Conservation (phyloP, 176 grass and related monocot genomes). For the Aechmea fasciata region DNA sequence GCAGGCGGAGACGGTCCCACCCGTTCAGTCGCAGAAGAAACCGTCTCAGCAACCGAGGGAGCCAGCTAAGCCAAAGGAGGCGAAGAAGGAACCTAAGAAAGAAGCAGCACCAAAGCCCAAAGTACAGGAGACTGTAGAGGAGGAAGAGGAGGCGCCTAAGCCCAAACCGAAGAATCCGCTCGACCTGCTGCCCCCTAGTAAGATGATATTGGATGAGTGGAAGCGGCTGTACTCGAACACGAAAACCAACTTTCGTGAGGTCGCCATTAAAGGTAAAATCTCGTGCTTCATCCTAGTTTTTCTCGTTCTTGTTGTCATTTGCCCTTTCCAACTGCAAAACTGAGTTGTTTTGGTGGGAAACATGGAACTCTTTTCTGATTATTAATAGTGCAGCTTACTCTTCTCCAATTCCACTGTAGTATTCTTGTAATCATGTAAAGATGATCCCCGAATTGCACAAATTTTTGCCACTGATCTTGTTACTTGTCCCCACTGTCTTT, state of each 20-base stretch:
- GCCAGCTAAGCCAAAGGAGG: slow-evolving; percentile 50
- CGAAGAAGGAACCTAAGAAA: slow-evolving; percentile 46
- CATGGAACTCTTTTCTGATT: too few relatives aligned
- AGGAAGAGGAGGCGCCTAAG: slow-evolving; percentile 74
- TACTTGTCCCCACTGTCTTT: not conserved
- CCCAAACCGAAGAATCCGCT: slow-evolving; percentile 78
- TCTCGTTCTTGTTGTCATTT: not conserved
- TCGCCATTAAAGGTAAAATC: slow-evolving; percentile 69
- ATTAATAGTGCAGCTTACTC: too few relatives aligned
- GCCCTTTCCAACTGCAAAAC: not conserved
- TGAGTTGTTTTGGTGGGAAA: not conserved
- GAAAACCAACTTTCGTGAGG: slow-evolving; percentile 78
- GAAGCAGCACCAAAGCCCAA: slow-evolving; percentile 53
- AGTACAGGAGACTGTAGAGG: slow-evolving; percentile 24
- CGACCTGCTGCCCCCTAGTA: slow-evolving; percentile 74
- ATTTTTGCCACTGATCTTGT: not conserved
- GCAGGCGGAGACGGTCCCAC: slow-evolving; percentile 49
- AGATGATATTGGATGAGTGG: slow-evolving; percentile 92
- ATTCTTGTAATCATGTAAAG: too few relatives aligned
- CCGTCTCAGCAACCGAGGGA: slow-evolving; percentile 49
- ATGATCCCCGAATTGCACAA: not conserved
- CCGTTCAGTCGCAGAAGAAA: slow-evolving; percentile 34
- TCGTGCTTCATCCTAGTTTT: not conserved
- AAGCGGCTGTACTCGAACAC: slow-evolving; percentile 86
- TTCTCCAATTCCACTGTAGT: too few relatives aligned